Evolutionary conservation across 2,329 filamentous ascomycete species (phyloP).

Genomic region (Hirsutella thompsonii): DNA sequence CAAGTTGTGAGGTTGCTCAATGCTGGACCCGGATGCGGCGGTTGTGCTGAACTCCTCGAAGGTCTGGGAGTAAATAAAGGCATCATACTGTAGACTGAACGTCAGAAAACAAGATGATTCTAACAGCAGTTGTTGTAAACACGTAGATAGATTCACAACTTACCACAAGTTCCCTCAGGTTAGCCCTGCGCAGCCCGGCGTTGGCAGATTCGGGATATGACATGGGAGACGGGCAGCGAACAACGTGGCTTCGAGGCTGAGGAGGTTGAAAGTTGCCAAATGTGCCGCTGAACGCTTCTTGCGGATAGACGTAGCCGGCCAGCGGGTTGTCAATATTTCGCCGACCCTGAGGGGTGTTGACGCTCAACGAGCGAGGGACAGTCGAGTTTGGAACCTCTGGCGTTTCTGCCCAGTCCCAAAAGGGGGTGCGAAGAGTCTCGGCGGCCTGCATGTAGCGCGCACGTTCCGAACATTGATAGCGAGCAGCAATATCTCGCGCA

Average conservation of each 20-base stretch:
- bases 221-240: not conserved
- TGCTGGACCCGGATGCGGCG: not conserved
- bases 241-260: not conserved
- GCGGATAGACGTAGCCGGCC: not conserved
- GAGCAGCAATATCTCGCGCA: not conserved
- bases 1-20: not conserved
- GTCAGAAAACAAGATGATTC: no score
- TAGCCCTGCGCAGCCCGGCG: not conserved
- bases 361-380: not conserved
- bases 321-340: not conserved
- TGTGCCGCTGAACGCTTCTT: not conserved
- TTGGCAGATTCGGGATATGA: not conserved
- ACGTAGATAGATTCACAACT: no score
- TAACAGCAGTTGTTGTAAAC: no score
- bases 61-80: not conserved
- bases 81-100: no score
- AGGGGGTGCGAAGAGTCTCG: not conserved
- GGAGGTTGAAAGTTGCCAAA: not conserved
- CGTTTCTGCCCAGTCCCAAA: not conserved
- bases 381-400: not conserved
- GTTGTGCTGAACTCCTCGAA: not conserved
- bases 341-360: not conserved
- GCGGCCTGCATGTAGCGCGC: not conserved
- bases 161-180: not conserved
- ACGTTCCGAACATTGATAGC: not conserved